Evolutionary conservation across 2,329 filamentous ascomycete species (phyloP).

Genomic region (Lachnellula subtilissima): DNA sequence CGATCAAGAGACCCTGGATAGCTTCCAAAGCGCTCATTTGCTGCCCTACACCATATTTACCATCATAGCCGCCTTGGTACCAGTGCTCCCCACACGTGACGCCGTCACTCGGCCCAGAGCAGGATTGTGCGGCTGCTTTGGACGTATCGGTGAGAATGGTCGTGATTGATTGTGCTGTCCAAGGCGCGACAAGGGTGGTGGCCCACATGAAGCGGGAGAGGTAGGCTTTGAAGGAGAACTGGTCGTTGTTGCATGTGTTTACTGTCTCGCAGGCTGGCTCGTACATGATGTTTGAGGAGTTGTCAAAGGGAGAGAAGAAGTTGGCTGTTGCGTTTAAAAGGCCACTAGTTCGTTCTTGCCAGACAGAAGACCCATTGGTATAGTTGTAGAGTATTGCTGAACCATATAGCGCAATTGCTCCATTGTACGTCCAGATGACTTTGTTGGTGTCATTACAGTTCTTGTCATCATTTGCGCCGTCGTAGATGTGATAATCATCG

Average conservation of each 20-base stretch:
- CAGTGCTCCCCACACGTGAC: constrained; percentile 55
- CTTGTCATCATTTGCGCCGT: constrained; percentile 49
- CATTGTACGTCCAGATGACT: constrained; percentile 60
- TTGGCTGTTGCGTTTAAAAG: constrained; percentile 46
- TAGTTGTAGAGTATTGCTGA: constrained; percentile 59
- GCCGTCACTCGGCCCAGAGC: constrained; percentile 49
- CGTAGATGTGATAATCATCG: constrained; percentile 50
- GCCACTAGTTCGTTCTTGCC: constrained; percentile 48
- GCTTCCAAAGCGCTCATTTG: constrained; percentile 62
- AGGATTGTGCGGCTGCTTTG: constrained; percentile 50
- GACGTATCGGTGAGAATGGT: constrained; percentile 48
- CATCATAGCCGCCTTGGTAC: constrained; percentile 55
- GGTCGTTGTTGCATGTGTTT: constrained; percentile 55
- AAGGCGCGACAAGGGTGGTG: constrained; percentile 52
- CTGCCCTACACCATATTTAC: constrained; percentile 52
- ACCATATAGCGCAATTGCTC: constrained; percentile 62
- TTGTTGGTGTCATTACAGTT: constrained; percentile 51
- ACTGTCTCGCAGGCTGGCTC: constrained; percentile 61
- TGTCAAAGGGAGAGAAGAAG: constrained; percentile 51
- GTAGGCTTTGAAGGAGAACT: constrained; percentile 65
- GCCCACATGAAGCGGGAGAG: constrained; percentile 60
- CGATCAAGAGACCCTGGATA: constrained; percentile 53
- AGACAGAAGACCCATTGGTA: constrained; percentile 46
- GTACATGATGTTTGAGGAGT: constrained; percentile 56
- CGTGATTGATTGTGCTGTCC: constrained; percentile 44